These are phyloP conservation scores for Psophocarpus tetragonolobus DNA, from an alignment of 306 rosid species.

Conservation along the genomic window DNA sequence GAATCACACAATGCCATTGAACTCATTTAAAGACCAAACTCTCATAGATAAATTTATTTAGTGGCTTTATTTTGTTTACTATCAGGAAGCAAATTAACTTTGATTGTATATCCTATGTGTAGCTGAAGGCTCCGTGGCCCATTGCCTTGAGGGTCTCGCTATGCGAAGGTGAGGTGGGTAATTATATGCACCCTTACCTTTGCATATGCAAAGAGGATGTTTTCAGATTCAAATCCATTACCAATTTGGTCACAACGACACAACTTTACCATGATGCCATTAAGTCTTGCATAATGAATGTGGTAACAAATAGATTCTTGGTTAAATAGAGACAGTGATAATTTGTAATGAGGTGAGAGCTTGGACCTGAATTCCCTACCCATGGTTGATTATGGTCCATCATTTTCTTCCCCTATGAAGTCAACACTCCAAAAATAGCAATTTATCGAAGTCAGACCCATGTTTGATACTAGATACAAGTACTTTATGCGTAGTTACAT, in stretches of 20 bases:
- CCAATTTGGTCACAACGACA: too few species aligned
- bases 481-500: neutral
- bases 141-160: too few species aligned
- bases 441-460: neutral
- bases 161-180: too few species aligned
- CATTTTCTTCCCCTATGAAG: neutral
- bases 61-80: too few species aligned
- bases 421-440: neutral
- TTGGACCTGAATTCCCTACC: neutral
- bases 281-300: neutral
- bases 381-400: neutral
- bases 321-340: neutral
- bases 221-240: too few species aligned
- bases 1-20: too few species aligned
- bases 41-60: too few species aligned
- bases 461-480: neutral
- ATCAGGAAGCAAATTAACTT: neutral
- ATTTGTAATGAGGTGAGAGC: neutral
- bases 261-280: too few species aligned
- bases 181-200: too few species aligned
- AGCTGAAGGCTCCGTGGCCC: neutral
- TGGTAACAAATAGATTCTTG: neutral
- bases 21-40: too few species aligned
- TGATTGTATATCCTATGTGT: constrained; percentile 11
- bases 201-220: too few species aligned